These are phyloP conservation scores for Yarrowia bubula DNA, from an alignment of 805 yeast species.

Conservation along the genomic window DNA sequence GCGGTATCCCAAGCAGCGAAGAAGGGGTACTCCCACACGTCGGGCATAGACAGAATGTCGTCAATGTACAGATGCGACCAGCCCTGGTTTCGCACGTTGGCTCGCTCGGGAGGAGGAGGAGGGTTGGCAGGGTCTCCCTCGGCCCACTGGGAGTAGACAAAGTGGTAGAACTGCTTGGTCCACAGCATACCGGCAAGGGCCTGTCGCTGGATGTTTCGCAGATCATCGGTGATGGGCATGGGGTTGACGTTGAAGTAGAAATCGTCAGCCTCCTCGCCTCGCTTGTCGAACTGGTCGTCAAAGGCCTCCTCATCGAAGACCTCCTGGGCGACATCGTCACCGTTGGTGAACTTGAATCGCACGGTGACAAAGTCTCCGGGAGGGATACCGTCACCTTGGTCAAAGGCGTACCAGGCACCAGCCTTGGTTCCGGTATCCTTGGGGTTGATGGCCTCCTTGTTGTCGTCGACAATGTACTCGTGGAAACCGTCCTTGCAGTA, in stretches of 20 bases:
- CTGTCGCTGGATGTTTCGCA: slow-evolving; percentile 83
- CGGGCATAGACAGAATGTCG: slow-evolving; percentile 85
- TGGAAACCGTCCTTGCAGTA: slow-evolving; percentile 86
- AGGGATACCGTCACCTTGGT: slow-evolving; percentile 73
- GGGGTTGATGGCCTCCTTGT: slow-evolving; percentile 65
- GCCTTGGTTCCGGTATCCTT: slow-evolving; percentile 73
- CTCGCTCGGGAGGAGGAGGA: slow-evolving; percentile 72
- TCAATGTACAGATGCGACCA: slow-evolving; percentile 89
- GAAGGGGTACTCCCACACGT: slow-evolving; percentile 94
- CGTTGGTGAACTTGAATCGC: slow-evolving; percentile 65
- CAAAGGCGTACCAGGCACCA: slow-evolving; percentile 79
- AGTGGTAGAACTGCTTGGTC: slow-evolving; percentile 89
- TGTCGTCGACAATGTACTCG: slow-evolving; percentile 66
- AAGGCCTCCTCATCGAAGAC: slow-evolving; percentile 67
- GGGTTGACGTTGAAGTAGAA: slow-evolving; percentile 89
- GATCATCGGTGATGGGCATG: slow-evolving; percentile 72
- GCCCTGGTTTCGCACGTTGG: slow-evolving; percentile 80
- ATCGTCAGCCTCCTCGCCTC: slow-evolving; percentile 87
- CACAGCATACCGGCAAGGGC: slow-evolving; percentile 92
- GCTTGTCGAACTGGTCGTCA: slow-evolving; percentile 63
- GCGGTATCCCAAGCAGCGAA: slow-evolving; percentile 98
- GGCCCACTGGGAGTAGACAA: slow-evolving; percentile 82
- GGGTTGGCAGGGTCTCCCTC: slow-evolving; percentile 77
- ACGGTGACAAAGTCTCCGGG: slow-evolving; percentile 84
- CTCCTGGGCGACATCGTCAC: slow-evolving; percentile 34